Base-by-base conservation (phyloP, 2,329 filamentous ascomycete species). In the Pseudogymnoascus sp. region DNA sequence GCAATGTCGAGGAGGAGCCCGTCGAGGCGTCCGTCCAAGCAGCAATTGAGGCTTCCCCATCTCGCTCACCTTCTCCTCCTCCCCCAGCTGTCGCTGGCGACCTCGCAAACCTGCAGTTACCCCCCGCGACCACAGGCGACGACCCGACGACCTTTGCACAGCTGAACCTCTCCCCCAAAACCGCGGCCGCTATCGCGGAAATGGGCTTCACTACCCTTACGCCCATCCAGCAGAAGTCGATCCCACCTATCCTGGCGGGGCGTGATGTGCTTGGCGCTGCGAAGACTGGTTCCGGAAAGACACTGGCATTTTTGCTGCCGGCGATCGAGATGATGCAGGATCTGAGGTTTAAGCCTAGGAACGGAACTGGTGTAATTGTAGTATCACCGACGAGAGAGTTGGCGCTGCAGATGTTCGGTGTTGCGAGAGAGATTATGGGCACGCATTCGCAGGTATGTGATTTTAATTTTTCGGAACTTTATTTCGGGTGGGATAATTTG, bases 161-260 rank as follows among this genome's bases (percentile, higher is more conserved):
- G 68, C 80, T 99, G 67, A 90, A 90, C 63, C 83, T 99, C 10
- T 95, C 91, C 1, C 89, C 93, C 23, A 92, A 90, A 77, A 97
- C 92, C 0, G 89, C 93, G 82, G 86, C 89, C 77, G 93, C 92
- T 7, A 92, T 71, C 73, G 78, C 87, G 64, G 90, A 89, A 67
- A 97, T 99, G 93, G 90, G 90, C 12, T 97, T 97, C 74, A 87
- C 89, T 72, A 93, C 83, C 59, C 97, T 99, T 93, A 97, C 95
- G 0, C 90, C 95, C 75, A 97, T 97, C 69, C 95, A 97, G 76
- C 84, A 86, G 70, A 84, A 89, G 73, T 89, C 88, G 11, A 96
- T 97, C 63, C 93, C 93, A 4, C 92, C 93, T 18, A 80, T 96
- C 57, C 81, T 97, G 65, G 91, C 93, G 45, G 95, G 95, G 67